Evolutionary conservation across 129 eudicot species (phyloP).

Genomic region (Chrysanthemum makinoi): DNA sequence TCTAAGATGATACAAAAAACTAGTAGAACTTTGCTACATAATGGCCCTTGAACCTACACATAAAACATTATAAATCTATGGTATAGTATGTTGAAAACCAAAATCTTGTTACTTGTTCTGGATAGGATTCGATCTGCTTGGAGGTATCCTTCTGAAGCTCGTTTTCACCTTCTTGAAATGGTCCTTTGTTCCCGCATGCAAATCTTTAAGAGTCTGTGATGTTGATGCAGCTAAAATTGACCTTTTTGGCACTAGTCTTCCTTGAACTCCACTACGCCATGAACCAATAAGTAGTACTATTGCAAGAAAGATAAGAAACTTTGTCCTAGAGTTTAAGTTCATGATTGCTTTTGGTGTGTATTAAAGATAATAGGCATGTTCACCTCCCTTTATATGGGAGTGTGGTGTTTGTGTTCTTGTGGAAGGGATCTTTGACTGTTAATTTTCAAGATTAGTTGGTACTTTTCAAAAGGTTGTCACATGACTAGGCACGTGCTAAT

Average conservation of each 20-base stretch:
- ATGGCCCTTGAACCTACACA: constrained; percentile 38
- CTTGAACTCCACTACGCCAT: constrained; percentile 28
- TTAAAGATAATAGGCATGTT: constrained; percentile 17
- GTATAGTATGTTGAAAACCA: not conserved
- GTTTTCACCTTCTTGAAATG: constrained; percentile 54
- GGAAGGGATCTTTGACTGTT: constrained; percentile 73
- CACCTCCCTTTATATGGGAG: constrained; percentile 28
- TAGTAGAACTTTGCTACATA: constrained; percentile 1
- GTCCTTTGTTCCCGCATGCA: constrained; percentile 39
- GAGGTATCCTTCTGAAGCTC: constrained; percentile 67
- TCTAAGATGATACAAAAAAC: constrained; percentile 9
- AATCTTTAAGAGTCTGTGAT: constrained; percentile 38
- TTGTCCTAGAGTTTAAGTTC: constrained; percentile 36
- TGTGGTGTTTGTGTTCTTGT: constrained; percentile 13
- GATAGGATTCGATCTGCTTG: constrained; percentile 86
- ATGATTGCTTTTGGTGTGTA: constrained; percentile 29
- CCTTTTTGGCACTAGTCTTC: constrained; percentile 25
- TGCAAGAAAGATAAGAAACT: constrained; percentile 39
- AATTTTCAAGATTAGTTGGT: constrained; percentile 39
- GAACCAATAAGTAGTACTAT: constrained; percentile 43
- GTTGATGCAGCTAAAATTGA: constrained; percentile 29
- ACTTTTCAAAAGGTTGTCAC: constrained; percentile 42
- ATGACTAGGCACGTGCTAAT: constrained; percentile 52
- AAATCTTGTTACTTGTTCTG: constrained; percentile 57
- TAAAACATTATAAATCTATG: constrained; percentile 28